Conservation (phyloP, 768 basidiomycete genomes). For the Cystofilobasidium ferigula region DNA sequence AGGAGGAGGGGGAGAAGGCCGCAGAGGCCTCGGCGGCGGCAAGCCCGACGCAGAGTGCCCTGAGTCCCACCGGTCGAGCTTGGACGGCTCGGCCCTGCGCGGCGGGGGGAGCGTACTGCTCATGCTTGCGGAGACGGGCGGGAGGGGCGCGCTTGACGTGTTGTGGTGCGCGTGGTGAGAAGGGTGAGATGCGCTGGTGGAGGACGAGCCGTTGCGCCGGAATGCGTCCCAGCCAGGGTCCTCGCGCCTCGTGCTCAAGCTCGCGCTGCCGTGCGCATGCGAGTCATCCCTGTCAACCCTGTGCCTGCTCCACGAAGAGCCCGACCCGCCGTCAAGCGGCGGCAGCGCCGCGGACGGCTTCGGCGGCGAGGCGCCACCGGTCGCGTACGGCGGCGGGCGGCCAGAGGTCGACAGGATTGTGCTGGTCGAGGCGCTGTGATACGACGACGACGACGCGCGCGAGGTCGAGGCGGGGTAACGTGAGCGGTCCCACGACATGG, state of each 20-base stretch:
- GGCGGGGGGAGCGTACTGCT: too few species aligned
- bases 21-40: not conserved
- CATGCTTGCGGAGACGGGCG: not conserved
- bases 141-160: not conserved
- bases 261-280: not conserved
- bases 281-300: not conserved
- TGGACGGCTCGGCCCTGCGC: not conserved
- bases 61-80: conserved; percentile 1
- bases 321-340: not conserved
- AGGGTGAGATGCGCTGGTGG: not conserved
- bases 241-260: not conserved
- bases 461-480: not conserved
- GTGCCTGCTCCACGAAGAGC: not conserved
- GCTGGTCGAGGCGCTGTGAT: not conserved
- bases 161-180: not conserved
- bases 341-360: not conserved
- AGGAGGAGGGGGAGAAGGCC: too few species aligned
- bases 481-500: conserved; percentile 4
- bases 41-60: not conserved
- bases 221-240: conserved; percentile 1
- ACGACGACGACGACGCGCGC: too few species aligned
- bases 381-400: not conserved
- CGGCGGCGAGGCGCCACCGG: not conserved
- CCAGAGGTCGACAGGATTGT: not conserved
- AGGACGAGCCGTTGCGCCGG: not conserved